Percentiles rank a stretch among this genome's conserved stretches.
Conservation (phyloP, 1,139 yeast genomes). For the Hyphopichia burtonii region DNA sequence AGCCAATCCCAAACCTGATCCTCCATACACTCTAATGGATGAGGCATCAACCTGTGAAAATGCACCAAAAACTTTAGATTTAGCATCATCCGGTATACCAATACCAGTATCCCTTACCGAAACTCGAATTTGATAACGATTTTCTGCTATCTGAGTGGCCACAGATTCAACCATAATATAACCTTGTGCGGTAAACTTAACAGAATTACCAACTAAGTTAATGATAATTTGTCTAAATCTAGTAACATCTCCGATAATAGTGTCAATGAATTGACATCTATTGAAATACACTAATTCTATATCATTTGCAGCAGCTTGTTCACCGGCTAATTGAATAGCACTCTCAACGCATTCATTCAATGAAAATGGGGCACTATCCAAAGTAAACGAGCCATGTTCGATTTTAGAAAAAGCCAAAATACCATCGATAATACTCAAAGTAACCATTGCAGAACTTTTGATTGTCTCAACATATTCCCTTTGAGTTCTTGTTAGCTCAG, state of each 20-base stretch:
- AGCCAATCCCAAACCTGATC: constrained; percentile 60
- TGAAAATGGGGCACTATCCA: constrained; percentile 50
- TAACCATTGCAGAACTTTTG: constrained; percentile 51
- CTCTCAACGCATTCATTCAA: constrained; percentile 52
- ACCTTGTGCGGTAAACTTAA: constrained; percentile 53
- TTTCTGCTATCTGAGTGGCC: constrained; percentile 26
- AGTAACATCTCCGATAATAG: constrained; percentile 51
- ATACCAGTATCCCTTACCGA: constrained; percentile 59
- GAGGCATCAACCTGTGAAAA: constrained; percentile 65
- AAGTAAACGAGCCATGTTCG: constrained; percentile 53
- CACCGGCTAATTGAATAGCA: constrained; percentile 52
- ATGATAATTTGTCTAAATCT: constrained; percentile 54
- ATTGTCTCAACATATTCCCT: constrained; percentile 56
- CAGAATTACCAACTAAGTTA: constrained; percentile 57
- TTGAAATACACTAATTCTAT: constrained; percentile 51
- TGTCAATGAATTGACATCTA: constrained; percentile 40
- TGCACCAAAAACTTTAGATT: constrained; percentile 53
- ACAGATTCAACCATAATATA: constrained; percentile 42
- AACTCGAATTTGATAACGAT: constrained; percentile 42
- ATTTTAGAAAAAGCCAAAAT: constrained; percentile 56
- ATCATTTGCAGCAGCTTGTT: constrained; percentile 47
- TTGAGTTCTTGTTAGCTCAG: constrained; percentile 46
- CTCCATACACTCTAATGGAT: constrained; percentile 55
- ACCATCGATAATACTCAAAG: constrained; percentile 56
- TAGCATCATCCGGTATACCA: constrained; percentile 53